Evolutionary conservation across 768 basidiomycete genomes (phyloP).

Genomic region (Guyanaporus albipodus): DNA sequence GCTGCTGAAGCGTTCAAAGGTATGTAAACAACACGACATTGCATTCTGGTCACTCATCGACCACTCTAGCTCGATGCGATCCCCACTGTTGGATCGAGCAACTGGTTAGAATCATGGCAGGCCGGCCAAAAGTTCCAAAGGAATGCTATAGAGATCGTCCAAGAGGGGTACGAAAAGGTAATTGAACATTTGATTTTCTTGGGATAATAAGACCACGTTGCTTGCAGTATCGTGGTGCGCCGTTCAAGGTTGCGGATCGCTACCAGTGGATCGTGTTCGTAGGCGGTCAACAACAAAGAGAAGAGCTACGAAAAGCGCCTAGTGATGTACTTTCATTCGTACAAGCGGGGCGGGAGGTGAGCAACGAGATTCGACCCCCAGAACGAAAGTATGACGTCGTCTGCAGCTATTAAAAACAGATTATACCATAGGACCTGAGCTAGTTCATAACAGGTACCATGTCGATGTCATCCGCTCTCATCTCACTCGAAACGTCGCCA

Average conservation of each 20-base stretch:
- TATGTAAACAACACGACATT: no score
- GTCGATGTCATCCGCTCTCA: slow-evolving; percentile 22
- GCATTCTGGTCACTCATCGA: no score
- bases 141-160: slow-evolving; percentile 23
- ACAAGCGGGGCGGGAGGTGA: slow-evolving; percentile 17
- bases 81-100: slow-evolving; percentile 29
- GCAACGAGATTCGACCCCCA: not conserved
- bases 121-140: slow-evolving; percentile 16
- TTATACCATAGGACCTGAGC: slow-evolving; percentile 36
- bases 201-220: not conserved
- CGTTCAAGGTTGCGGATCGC: slow-evolving; percentile 31
- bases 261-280: slow-evolving; percentile 40
- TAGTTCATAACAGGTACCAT: slow-evolving; percentile 29
- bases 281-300: slow-evolving; percentile 27
- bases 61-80: no score
- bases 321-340: slow-evolving; percentile 39
- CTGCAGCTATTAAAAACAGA: slow-evolving; percentile 35
- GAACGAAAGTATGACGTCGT: not conserved
- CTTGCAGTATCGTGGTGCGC: slow-evolving; percentile 25
- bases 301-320: slow-evolving; percentile 39
- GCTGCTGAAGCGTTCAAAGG: no score
- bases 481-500: not conserved
- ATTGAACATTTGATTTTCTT: not conserved
- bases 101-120: slow-evolving; percentile 29
- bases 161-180: slow-evolving; percentile 34